These are phyloP conservation scores for Kalmusia sp. DNA, from an alignment of 2,329 filamentous ascomycete species.

Conservation along the genomic window DNA sequence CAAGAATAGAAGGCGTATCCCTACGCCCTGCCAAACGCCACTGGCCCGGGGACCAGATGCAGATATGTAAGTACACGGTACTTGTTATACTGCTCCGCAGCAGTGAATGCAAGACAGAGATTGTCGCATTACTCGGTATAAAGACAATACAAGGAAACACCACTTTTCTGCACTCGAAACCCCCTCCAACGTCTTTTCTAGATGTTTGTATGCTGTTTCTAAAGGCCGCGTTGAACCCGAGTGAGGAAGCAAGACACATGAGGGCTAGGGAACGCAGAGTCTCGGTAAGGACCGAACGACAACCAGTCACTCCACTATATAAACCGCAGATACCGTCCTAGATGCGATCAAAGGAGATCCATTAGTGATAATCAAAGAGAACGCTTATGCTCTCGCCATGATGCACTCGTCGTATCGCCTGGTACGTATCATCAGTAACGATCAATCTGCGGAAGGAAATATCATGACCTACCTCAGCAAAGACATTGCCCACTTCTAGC, in stretches of 20 bases:
- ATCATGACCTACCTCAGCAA: constrained; percentile 73
- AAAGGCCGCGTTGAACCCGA: neutral
- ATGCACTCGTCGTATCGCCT: constrained; percentile 91
- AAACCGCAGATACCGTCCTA: constrained; percentile 9
- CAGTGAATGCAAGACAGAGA: constrained; percentile 15
- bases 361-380: constrained; percentile 82
- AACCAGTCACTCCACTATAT: constrained; percentile 7
- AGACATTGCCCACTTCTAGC: constrained; percentile 85
- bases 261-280: constrained; percentile 1
- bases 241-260: neutral
- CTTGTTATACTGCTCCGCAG: constrained; percentile 29
- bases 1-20: neutral
- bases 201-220: constrained; percentile 10
- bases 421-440: constrained; percentile 24
- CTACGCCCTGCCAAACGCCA: constrained; percentile 6
- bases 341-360: neutral
- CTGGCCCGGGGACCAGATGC: constrained; percentile 4
- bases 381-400: constrained; percentile 98
- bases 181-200: constrained; percentile 14
- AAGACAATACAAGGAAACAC: constrained; percentile 8
- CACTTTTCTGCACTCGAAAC: neutral
- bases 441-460: neutral
- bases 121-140: constrained; percentile 6
- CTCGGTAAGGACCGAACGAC: constrained; percentile 2
- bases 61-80: constrained; percentile 15